Base-by-base conservation (phyloP, 768 basidiomycete species). In the Leccinum arenicola region DNA sequence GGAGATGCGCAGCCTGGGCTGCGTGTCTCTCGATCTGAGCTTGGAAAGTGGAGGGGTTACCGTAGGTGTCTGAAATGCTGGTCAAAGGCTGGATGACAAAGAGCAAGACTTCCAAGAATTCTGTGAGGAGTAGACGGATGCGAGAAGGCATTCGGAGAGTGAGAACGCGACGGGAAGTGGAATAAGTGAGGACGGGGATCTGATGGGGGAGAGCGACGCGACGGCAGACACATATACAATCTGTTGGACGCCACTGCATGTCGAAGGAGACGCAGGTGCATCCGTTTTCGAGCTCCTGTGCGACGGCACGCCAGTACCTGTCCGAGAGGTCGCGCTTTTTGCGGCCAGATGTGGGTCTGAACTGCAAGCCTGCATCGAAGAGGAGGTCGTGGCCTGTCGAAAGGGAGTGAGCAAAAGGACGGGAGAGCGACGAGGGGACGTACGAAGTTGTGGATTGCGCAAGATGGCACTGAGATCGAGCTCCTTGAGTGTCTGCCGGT, bases 361-460 rank as follows among this genome's bases (percentile, higher is more conserved):
- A 93, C 71, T 93, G 91, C 14, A 93, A 77, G 15, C 87, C 86
- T 17, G 90, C 82, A 62, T 96, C 94, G 64, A 95, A 95, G 64
- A 95, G 83, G 60, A 95, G 80, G 74, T 95, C 93, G 66, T 96
- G 93, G 35, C 91, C 91, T 93, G 66, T 56, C 58, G 45, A 55
- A 55, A 12, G 54, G 43, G 56, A 53, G 53, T 62, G 45, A 59
- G 57, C 6, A 29, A 19, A n/a, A 23, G 36, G 33, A 8, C 19
- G 12, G 1, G 6, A 10, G 48, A 3, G 52, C 4, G 58, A 58
- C 61, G 52, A 60, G 57, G 57, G 21, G 43, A 88, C 87, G 77
- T 75, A 92, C 95, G 89, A 59, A 96, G 87, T 70, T 95, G 93
- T 23, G 93, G 91, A 72, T 94, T 94, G 51, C 90, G 84, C 57